A percentile compares a stretch with the other conserved stretches of the same genome.
Evolutionary conservation across 192 early-diverging fungal genomes (phyloP).

Genomic region (Mortierella antarctica): DNA sequence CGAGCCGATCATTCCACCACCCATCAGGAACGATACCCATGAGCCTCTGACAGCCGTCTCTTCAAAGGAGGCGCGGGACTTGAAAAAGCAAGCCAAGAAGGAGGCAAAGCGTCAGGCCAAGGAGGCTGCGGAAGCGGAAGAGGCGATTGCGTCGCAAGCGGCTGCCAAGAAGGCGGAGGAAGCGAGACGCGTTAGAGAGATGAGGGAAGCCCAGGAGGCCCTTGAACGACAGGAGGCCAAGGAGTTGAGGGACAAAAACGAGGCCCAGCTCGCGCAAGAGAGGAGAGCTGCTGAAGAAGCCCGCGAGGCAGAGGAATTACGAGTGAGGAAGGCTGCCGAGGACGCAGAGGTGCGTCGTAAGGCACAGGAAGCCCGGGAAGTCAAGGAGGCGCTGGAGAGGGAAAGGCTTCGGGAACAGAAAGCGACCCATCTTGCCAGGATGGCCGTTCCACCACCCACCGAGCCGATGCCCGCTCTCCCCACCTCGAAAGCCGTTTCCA

Average conservation of each 20-base stretch:
- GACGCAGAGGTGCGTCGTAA: constrained; percentile 23
- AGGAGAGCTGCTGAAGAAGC: constrained; percentile 37
- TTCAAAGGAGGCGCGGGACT: constrained; percentile 29
- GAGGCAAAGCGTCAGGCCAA: constrained; percentile 51
- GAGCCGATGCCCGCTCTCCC: background rate
- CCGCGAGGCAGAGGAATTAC: constrained; percentile 11
- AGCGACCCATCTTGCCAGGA: background rate
- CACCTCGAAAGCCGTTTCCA: background rate
- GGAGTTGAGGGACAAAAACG: constrained; percentile 19
- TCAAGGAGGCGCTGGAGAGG: constrained; percentile 21
- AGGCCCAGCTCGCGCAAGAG: constrained; percentile 16
- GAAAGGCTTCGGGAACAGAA: background rate
- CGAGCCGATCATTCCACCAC: background rate
- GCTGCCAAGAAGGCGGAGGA: constrained; percentile 32
- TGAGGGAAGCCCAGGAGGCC: constrained; percentile 34
- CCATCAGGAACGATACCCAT: background rate
- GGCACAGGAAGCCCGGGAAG: constrained; percentile 23
- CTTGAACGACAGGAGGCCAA: constrained; percentile 43
- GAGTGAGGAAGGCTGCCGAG: constrained; percentile 6
- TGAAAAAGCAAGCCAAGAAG: constrained; percentile 49
- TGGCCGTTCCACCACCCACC: background rate
- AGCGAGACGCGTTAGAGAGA: constrained; percentile 14
- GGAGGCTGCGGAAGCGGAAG: constrained; percentile 42
- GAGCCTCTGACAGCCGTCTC: constrained; percentile 19
- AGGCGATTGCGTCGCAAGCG: constrained; percentile 12